Evolutionary conservation across 306 rosid species (phyloP).

Genomic region (Purshia tridentata): DNA sequence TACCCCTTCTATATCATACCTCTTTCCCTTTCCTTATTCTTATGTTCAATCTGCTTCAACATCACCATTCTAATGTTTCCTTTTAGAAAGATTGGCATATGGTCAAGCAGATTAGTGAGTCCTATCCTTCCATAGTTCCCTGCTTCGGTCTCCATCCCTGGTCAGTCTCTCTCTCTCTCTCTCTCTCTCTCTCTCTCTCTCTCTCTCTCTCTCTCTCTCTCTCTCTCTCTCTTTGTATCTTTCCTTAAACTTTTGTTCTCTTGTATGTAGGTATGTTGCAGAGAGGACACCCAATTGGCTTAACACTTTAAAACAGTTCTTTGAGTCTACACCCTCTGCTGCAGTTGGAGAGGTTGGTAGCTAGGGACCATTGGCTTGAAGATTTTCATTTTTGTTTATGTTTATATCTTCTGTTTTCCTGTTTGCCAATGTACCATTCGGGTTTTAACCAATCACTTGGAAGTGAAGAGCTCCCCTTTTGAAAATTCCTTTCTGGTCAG

Average conservation of each 20-base stretch:
- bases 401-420: neutral
- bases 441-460: neutral
- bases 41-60: neutral
- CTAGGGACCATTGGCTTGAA: neutral
- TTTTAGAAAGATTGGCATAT: constrained; percentile 64
- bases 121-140: constrained; percentile 59
- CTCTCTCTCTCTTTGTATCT: neutral
- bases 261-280: constrained; percentile 54
- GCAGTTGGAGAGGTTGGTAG: constrained; percentile 82
- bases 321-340: constrained; percentile 69
- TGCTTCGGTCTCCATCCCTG: constrained; percentile 87
- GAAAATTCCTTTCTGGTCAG: neutral
- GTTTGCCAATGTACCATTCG: neutral
- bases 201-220: neutral
- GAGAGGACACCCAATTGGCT: constrained; percentile 71
- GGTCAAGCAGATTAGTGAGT: constrained; percentile 64
- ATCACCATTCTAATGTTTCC: neutral
- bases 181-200: neutral
- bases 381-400: neutral
- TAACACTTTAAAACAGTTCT: constrained; percentile 48
- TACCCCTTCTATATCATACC: neutral
- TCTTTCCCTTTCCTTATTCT: neutral
- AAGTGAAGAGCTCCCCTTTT: neutral
- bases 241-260: neutral
- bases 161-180: constrained; percentile 28